Evolutionary conservation across 176 grass and related monocot genomes (phyloP), one percentile per base, ranked within the genome.

Genomic region (Microstegium vimineum): DNA sequence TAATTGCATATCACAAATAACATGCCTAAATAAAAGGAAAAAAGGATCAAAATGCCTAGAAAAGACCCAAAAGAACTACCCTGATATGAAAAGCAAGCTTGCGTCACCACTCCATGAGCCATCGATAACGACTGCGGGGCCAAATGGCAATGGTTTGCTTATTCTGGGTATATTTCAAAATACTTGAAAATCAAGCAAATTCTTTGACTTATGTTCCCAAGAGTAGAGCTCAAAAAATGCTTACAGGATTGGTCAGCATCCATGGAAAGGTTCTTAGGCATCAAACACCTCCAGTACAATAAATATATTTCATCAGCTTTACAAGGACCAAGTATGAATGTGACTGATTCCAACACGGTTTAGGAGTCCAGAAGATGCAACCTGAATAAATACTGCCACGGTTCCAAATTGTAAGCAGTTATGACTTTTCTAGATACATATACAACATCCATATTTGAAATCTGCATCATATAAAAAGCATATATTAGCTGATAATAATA

Each of bases 111-210:
- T 36, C 64, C 40, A 70, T 16, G 5, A 73, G 14, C 47, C 42
- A 82, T 70, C 25, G 71, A 81, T 18, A 76, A 35, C 17, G 63
- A 75, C 62, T 60, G 18, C 61, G 17, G 18, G 14, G 61, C 33
- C 30, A 68, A 87, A 60, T 70, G 12, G 26, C 54, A 87, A n/a
- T 40, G 31, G 14, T 57, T 83, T 15, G 3, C n/a, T 52, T 83
- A 78, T 78, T 77, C 2, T 26, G 5, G 51, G 25, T 63, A 34
- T 38, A 84, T 69, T 74, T 85, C 62, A 52, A 70, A 38, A 59
- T 27, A 35, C 25, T 81, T 81, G 62, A 35, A 85, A 64, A 76
- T 35, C 32, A 65, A 76, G 31, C 63, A 81, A 81, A 51, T 75
- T 42, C 10, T 63, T 75, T 52, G 31, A 80, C 47, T 51, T 66